Conservation (phyloP, 495 filamentous ascomycete genomes). For the Podospora australis region DNA sequence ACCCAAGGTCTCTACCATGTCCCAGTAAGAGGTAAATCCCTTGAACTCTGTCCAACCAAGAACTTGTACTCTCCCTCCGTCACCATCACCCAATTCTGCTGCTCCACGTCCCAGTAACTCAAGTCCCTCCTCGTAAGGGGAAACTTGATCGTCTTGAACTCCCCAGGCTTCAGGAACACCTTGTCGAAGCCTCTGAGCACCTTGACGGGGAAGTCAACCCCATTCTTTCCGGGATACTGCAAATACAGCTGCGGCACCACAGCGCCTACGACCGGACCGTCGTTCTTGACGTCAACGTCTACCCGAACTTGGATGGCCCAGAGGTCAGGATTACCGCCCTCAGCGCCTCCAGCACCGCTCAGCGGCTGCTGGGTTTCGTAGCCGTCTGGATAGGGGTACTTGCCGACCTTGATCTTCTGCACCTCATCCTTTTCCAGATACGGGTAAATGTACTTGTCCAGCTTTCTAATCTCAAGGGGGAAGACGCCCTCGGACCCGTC, state of each 20-base stretch:
- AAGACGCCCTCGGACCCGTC: conserved; percentile 54
- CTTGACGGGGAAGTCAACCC: conserved; percentile 65
- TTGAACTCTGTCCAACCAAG: conserved; percentile 39
- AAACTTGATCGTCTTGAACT: conserved; percentile 57
- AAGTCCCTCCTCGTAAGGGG: conserved; percentile 68
- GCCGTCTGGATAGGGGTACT: conserved; percentile 66
- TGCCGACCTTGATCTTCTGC: conserved; percentile 48
- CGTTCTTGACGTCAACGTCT: conserved; percentile 63
- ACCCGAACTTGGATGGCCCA: conserved; percentile 62
- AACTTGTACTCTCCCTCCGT: conserved; percentile 41
- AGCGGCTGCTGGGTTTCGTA: conserved; percentile 50
- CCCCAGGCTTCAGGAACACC: conserved; percentile 50
- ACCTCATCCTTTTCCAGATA: conserved; percentile 56
- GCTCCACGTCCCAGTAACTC: conserved; percentile 70
- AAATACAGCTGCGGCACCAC: conserved; percentile 83
- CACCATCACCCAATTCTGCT: conserved; percentile 79
- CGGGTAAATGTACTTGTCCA: conserved; percentile 83
- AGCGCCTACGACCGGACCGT: conserved; percentile 56
- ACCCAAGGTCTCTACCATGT: conserved; percentile 24
- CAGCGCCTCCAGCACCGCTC: conserved; percentile 69
- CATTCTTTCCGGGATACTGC: conserved; percentile 53
- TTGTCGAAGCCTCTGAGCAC: conserved; percentile 83
- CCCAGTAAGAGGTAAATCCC: conserved; percentile 26
- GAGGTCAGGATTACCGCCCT: conserved; percentile 80
- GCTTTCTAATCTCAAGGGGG: conserved; percentile 57